phyloP scores from a whole-genome alignment of 2,329 filamentous ascomycete genomes.

The Dactylellina parvicollis region DNA sequence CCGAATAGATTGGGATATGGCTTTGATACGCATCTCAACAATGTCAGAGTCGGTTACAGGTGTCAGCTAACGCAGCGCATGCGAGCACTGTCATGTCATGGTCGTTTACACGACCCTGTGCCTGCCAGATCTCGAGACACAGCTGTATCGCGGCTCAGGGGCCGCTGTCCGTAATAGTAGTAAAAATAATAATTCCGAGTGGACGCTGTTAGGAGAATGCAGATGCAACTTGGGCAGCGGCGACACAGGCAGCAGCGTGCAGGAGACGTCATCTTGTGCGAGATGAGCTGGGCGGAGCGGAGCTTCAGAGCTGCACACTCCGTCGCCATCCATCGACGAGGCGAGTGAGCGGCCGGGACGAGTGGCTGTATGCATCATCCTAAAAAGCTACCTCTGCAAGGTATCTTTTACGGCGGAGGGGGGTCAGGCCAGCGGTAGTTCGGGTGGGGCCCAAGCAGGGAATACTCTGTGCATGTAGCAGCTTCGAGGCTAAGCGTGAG shows the following conservation, averaged over 20 bases:
- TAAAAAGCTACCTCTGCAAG: constrained; percentile 34
- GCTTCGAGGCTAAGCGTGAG: too few relatives aligned
- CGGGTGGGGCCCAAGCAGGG: constrained; percentile 39
- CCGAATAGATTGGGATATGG: too few relatives aligned
- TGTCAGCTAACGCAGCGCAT: too few relatives aligned
- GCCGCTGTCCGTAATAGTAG: too few relatives aligned
- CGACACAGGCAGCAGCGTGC: background rate
- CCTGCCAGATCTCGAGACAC: too few relatives aligned
- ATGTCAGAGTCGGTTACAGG: too few relatives aligned
- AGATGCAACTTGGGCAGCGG: background rate
- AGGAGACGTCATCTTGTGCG: background rate
- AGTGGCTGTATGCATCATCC: constrained; percentile 48
- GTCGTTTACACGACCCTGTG: too few relatives aligned
- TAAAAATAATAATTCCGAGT: constrained; percentile 3
- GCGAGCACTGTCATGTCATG: too few relatives aligned
- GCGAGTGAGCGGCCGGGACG: too few relatives aligned
- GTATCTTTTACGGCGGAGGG: background rate
- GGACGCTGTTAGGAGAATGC: background rate
- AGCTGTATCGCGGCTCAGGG: constrained; percentile 27
- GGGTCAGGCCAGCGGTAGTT: constrained; percentile 1
- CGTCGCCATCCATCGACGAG: background rate
- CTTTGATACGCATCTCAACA: too few relatives aligned
- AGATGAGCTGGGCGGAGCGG: background rate
- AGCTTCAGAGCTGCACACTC: background rate
- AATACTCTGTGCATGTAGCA: constrained; percentile 27